Conservation (phyloP, 352 stramenopile genomes). For the Phytophthora sojae region DNA sequence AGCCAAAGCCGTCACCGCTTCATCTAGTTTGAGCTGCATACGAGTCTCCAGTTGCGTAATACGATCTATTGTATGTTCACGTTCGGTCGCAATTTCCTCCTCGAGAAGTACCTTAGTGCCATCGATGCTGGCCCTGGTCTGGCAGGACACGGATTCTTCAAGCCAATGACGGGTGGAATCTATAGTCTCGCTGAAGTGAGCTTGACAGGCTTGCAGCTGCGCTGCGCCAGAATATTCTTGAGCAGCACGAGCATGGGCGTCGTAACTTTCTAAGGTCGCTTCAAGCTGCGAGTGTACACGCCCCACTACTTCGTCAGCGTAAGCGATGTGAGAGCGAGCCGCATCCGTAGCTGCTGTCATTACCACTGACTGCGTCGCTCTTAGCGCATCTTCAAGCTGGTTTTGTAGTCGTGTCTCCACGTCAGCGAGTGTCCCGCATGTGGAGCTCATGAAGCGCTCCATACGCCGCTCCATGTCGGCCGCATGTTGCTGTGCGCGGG, state of each 20-base stretch:
- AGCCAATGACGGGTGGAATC: neutral
- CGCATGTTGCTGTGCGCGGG: neutral
- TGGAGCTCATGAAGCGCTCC: neutral
- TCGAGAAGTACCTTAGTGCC: too few species aligned
- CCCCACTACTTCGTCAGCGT: neutral
- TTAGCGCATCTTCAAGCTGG: neutral
- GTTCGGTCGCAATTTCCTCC: too few species aligned
- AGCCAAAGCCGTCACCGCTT: too few species aligned
- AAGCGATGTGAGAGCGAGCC: neutral
- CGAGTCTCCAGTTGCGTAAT: too few species aligned
- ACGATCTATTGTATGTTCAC: too few species aligned
- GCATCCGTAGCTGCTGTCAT: neutral
- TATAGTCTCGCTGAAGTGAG: too few species aligned
- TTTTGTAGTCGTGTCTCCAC: neutral
- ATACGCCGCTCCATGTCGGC: neutral
- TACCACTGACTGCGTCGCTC: neutral
- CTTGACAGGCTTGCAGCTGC: too few species aligned
- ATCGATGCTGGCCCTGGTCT: too few species aligned
- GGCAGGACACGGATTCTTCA: neutral
- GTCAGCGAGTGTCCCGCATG: neutral
- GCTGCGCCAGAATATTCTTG: neutral
- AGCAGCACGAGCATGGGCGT: neutral
- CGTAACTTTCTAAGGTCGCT: neutral
- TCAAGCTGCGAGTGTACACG: neutral
- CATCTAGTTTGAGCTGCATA: too few species aligned